Evolutionary conservation across 2,329 filamentous ascomycete genomes (phyloP).

Genomic region (Sclerotinia sclerotiorum): DNA sequence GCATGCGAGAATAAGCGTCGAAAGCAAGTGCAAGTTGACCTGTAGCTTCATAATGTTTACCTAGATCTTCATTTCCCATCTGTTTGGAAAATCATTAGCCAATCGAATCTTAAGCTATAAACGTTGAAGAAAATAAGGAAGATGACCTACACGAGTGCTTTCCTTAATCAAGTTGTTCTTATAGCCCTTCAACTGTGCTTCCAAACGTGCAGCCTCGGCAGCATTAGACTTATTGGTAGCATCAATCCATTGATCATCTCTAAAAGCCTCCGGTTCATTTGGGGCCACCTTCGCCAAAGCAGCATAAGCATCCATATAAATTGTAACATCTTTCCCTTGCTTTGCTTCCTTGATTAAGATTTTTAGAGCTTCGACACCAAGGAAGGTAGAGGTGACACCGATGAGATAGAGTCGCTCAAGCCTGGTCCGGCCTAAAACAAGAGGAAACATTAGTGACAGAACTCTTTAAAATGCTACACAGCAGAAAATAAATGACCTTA

Average conservation of each 20-base stretch:
- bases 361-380: constrained; percentile 79
- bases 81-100: constrained; percentile 42
- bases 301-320: constrained; percentile 69
- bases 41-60: constrained; percentile 75
- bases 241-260: constrained; percentile 75
- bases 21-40: constrained; percentile 72
- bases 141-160: constrained; percentile 74
- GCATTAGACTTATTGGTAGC: constrained; percentile 65
- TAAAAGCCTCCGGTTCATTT: constrained; percentile 63
- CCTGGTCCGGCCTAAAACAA: constrained; percentile 71
- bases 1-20: constrained; percentile 82
- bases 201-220: constrained; percentile 71
- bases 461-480: background rate
- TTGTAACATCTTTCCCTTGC: constrained; percentile 66
- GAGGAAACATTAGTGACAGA: constrained; percentile 19
- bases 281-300: constrained; percentile 64
- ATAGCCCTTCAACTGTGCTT: constrained; percentile 84
- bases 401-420: constrained; percentile 81
- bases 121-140: background rate
- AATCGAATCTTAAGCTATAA: background rate
- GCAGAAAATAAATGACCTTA: constrained; percentile 43
- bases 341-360: constrained; percentile 75
- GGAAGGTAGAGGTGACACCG: constrained; percentile 71
- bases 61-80: constrained; percentile 95
- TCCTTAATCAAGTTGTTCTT: constrained; percentile 98